phyloP scores from a whole-genome alignment of 768 basidiomycete species.

The Hortiboletus campestris region DNA sequence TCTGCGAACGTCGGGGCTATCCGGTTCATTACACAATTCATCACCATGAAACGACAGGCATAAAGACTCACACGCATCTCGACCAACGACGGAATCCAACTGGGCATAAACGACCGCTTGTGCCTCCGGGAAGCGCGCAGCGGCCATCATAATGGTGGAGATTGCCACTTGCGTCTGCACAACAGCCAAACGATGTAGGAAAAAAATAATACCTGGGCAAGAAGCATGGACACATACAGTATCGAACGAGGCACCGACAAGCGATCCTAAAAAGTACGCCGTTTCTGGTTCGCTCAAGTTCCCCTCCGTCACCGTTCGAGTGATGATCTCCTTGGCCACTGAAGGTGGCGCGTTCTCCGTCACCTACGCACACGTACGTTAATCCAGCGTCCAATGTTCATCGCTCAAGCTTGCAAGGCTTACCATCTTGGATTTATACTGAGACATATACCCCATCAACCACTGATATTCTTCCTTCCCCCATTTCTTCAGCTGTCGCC shows the following conservation, averaged over 20 bases:
- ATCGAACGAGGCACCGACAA: constrained; percentile 64
- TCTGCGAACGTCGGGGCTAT: constrained; percentile 41
- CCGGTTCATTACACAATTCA: background rate
- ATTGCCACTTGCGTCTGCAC: constrained; percentile 26
- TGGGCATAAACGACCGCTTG: constrained; percentile 37
- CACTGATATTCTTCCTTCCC: constrained; percentile 52
- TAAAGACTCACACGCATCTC: constrained; percentile 29
- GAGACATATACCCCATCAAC: constrained; percentile 46
- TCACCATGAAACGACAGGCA: background rate
- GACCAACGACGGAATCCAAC: constrained; percentile 37
- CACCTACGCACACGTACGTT: constrained; percentile 2
- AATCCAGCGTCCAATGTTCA: background rate
- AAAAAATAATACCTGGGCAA: too few relatives aligned
- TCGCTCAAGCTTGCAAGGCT: too few relatives aligned
- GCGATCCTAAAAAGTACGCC: constrained; percentile 57
- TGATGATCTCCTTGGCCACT: constrained; percentile 54
- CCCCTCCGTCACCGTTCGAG: constrained; percentile 43
- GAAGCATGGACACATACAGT: constrained; percentile 26
- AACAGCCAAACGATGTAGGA: too few relatives aligned
- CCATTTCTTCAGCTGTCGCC: constrained; percentile 50
- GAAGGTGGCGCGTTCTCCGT: constrained; percentile 21
- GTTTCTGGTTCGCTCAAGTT: constrained; percentile 51
- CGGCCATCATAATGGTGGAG: constrained; percentile 35
- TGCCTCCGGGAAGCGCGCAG: constrained; percentile 34
- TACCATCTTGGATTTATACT: constrained; percentile 46